Evolutionary conservation across 495 filamentous ascomycete species (phyloP).

Genomic region (Emericellopsis terricola): DNA sequence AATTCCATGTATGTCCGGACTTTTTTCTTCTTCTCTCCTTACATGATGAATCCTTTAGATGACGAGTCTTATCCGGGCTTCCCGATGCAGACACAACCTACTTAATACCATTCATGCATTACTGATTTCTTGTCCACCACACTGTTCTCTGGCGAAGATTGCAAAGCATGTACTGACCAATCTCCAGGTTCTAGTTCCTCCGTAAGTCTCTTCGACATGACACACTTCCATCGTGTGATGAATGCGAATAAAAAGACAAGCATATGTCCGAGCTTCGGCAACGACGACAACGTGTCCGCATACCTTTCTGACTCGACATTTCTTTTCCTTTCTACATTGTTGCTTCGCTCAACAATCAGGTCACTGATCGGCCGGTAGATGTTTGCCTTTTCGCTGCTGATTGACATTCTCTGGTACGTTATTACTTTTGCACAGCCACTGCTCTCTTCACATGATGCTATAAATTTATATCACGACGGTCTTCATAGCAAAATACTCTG

Average conservation of each 20-base stretch:
- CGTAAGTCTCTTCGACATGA: slow-evolving; percentile 3
- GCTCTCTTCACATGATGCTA: slow-evolving; percentile 2
- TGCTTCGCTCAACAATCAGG: neutral
- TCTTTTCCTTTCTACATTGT: neutral
- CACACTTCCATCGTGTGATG: slow-evolving; percentile 33
- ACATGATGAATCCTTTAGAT: slow-evolving; percentile 63
- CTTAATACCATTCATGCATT: slow-evolving; percentile 70
- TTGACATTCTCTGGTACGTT: too few relatives aligned
- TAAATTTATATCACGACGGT: slow-evolving; percentile 4
- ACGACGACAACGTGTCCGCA: slow-evolving; percentile 3
- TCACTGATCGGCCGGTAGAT: too few relatives aligned
- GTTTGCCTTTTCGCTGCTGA: too few relatives aligned
- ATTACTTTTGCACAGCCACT: too few relatives aligned
- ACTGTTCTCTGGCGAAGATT: slow-evolving; percentile 4
- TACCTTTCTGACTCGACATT: neutral
- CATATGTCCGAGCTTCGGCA: slow-evolving; percentile 63
- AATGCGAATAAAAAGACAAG: slow-evolving; percentile 55
- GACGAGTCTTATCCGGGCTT: slow-evolving; percentile 79
- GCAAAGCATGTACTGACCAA: neutral
- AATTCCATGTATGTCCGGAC: slow-evolving; percentile 6
- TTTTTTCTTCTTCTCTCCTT: slow-evolving; percentile 2
- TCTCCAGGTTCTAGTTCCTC: slow-evolving; percentile 3
- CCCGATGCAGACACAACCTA: slow-evolving; percentile 57
- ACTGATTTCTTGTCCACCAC: slow-evolving; percentile 23
- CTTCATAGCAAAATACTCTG: slow-evolving; percentile 3